A percentile compares a stretch with the other conserved stretches of the same genome.
Evolutionary conservation across 1,284 basidiomycete species (phyloP).

Genomic region (Leccinum pallidistipes): DNA sequence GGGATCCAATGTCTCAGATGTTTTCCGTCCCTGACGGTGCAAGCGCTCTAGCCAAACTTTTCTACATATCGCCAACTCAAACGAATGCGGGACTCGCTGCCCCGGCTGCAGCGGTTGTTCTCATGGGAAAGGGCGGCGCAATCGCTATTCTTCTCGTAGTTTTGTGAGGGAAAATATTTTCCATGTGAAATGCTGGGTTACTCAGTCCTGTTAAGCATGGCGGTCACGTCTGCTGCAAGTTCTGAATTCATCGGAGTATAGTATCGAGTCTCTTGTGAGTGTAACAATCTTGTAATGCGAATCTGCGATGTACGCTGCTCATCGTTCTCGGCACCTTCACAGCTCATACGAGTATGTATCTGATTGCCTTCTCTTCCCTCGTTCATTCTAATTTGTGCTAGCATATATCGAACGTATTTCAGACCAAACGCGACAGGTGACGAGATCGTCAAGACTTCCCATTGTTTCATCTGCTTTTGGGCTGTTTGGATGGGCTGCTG

Average conservation of each 20-base stretch:
- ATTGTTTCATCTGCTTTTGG: conserved; percentile 58
- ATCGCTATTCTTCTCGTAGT: conserved; percentile 53
- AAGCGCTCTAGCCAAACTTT: conserved; percentile 42
- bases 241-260: conserved; percentile 64
- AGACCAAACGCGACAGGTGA: conserved; percentile 46
- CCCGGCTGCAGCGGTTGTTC: conserved; percentile 51
- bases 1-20: conserved; percentile 3
- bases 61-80: conserved; percentile 51
- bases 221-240: conserved; percentile 59
- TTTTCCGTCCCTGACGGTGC: neutral
- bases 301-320: neutral
- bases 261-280: conserved; percentile 54
- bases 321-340: neutral
- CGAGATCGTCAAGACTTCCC: conserved; percentile 52
- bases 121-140: conserved; percentile 53
- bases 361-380: too few species aligned
- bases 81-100: conserved; percentile 53
- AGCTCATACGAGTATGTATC: conserved; percentile 44
- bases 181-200: neutral
- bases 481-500: conserved; percentile 62
- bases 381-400: conserved; percentile 4
- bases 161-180: conserved; percentile 40
- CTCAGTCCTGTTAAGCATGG: conserved; percentile 39
- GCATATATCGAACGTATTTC: conserved; percentile 52
- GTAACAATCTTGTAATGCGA: neutral